Percentiles rank a stretch among this genome's conserved stretches.
phyloP scores from a whole-genome alignment of 192 early-diverging fungal species.

The Backusella tarrabulga region DNA sequence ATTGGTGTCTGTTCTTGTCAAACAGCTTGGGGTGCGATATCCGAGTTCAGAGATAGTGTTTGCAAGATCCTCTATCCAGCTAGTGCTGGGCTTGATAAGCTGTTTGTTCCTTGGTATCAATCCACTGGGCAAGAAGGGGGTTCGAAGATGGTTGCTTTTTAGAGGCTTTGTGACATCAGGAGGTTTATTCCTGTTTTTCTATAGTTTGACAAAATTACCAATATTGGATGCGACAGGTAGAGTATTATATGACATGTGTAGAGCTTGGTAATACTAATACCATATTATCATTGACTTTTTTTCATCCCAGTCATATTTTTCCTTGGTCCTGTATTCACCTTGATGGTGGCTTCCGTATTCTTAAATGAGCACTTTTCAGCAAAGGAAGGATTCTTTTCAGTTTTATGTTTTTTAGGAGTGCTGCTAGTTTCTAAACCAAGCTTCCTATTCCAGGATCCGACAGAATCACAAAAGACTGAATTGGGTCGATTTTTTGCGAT shows the following conservation, averaged over 20 bases:
- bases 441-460: constrained; percentile 29
- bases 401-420: constrained; percentile 61
- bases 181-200: constrained; percentile 71
- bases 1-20: constrained; percentile 69
- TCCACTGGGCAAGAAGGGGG: constrained; percentile 52
- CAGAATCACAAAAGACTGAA: not conserved
- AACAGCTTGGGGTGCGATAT: constrained; percentile 51
- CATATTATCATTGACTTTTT: not conserved
- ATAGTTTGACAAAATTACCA: constrained; percentile 62
- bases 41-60: constrained; percentile 73
- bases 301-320: constrained; percentile 63
- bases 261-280: not conserved
- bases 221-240: constrained; percentile 69
- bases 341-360: constrained; percentile 56
- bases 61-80: constrained; percentile 66
- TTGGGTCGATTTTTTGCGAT: constrained; percentile 34
- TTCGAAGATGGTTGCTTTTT: constrained; percentile 55
- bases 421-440: constrained; percentile 58
- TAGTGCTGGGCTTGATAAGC: constrained; percentile 52
- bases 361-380: constrained; percentile 62
- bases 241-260: not conserved
- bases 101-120: constrained; percentile 49
- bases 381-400: constrained; percentile 54
- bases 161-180: constrained; percentile 63
- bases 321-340: constrained; percentile 70